phyloP scores from a whole-genome alignment of 139 green algal species.

The Auxenochlorella pyrenoidosa region DNA sequence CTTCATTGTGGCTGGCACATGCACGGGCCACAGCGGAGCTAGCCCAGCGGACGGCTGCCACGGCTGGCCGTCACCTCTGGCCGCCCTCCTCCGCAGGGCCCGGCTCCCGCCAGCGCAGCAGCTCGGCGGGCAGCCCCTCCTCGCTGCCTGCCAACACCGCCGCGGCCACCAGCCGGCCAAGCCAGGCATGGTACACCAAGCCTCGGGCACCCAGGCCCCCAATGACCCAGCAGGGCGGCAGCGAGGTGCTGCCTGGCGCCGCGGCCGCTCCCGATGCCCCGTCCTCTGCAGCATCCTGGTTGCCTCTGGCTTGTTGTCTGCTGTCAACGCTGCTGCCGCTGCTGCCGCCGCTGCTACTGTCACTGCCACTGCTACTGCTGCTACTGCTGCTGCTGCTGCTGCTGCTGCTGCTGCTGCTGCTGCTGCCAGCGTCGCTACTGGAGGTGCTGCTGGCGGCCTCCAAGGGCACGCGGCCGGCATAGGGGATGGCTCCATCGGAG shows the following conservation, averaged over 20 bases:
- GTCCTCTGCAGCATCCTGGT: no score
- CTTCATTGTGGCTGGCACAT: no score
- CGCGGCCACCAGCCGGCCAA: constrained; percentile 66
- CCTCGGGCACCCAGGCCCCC: constrained; percentile 81
- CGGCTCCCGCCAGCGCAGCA: constrained; percentile 54
- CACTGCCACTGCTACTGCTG: background rate
- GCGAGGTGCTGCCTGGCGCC: background rate
- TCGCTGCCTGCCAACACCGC: constrained; percentile 62
- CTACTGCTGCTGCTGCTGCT: background rate
- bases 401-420: background rate
- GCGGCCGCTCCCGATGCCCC: background rate
- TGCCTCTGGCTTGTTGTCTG: no score
- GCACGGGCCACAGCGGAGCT: no score
- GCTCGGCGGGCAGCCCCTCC: constrained; percentile 48
- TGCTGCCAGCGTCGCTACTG: background rate
- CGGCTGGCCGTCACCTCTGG: background rate
- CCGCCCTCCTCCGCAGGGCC: no score
- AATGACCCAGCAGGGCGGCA: constrained; percentile 66
- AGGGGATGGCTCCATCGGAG: constrained; percentile 68
- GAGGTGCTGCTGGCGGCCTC: background rate
- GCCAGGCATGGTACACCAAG: constrained; percentile 88
- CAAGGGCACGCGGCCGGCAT: constrained; percentile 59
- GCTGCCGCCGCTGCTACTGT: no score
- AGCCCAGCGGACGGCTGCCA: no score
- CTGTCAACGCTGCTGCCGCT: no score